phyloP scores from a whole-genome alignment of 148 eudicot genomes.

The Camellia japonica region DNA sequence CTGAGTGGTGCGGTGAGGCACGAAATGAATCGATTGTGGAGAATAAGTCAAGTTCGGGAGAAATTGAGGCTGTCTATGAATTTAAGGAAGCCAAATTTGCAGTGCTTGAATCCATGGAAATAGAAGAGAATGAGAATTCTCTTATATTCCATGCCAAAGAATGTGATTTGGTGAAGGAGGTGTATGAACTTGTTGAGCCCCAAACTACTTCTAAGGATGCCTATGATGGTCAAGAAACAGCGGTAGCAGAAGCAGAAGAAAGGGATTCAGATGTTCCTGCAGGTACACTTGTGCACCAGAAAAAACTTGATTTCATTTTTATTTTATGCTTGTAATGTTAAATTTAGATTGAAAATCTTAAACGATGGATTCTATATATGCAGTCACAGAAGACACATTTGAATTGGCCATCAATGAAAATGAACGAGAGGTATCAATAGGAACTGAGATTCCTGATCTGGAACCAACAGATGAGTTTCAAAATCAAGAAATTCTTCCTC shows the following conservation, averaged over 20 bases:
- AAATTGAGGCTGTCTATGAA: conserved; percentile 20
- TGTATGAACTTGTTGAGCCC: conserved; percentile 20
- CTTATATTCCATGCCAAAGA: conserved; percentile 37
- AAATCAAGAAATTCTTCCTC: conserved; percentile 32
- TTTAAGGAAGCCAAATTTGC: conserved; percentile 26
- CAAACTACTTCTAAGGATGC: neutral
- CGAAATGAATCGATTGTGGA: neutral
- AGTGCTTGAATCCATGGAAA: conserved; percentile 39
- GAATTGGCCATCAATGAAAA: conserved; percentile 31
- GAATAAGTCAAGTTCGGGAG: too few species aligned
- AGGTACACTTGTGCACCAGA: neutral
- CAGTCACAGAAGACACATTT: conserved; percentile 29
- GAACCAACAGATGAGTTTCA: conserved; percentile 38
- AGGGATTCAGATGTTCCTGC: conserved; percentile 11
- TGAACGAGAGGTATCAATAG: conserved; percentile 55
- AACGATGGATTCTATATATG: neutral
- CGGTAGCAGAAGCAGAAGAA: conserved; percentile 10
- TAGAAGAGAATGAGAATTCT: conserved; percentile 42
- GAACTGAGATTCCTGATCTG: conserved; percentile 54
- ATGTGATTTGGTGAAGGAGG: conserved; percentile 19
- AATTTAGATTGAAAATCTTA: neutral
- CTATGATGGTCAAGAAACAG: neutral
- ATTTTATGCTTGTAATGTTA: neutral
- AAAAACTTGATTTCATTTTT: neutral
- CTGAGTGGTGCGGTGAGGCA: neutral